These are phyloP conservation scores for Plasmodium sp. DNA, from an alignment of 169 alveolate species.

Conservation along the genomic window DNA sequence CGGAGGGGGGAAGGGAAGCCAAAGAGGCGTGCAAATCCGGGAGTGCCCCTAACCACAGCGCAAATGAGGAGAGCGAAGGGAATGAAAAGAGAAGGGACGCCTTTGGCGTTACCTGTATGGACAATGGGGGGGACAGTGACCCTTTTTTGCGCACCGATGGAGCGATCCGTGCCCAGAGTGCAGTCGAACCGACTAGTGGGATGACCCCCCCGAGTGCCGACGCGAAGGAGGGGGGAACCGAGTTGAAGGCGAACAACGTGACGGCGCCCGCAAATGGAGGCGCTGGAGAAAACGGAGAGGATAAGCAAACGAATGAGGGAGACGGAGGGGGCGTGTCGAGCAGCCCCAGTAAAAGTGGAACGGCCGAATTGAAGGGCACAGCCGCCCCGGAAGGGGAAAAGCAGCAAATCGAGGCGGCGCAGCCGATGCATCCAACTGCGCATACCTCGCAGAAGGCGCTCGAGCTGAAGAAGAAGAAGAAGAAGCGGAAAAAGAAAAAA, in stretches of 20 bases:
- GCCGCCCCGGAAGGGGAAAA: neutral
- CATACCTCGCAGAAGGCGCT: neutral
- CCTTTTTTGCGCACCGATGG: neutral
- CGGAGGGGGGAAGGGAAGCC: neutral
- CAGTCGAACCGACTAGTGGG: neutral
- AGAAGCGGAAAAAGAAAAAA: slow-evolving; percentile 49
- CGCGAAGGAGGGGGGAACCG: neutral
- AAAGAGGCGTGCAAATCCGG: neutral
- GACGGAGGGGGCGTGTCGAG: neutral
- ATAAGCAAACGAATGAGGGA: neutral
- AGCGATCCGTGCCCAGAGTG: neutral
- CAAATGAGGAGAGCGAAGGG: neutral
- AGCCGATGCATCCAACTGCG: neutral
- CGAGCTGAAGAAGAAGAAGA: neutral
- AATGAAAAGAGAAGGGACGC: neutral
- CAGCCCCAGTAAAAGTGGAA: neutral
- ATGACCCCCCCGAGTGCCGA: neutral
- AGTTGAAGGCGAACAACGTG: neutral
- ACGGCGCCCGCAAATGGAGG: neutral
- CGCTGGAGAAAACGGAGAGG: neutral
- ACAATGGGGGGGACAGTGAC: neutral
- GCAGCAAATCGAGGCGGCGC: neutral
- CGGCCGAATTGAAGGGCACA: neutral
- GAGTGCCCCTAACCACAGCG: neutral
- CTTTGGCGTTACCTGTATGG: neutral